Evolutionary conservation across 2,329 filamentous ascomycete species (phyloP).

Genomic region (Epichloe elymi): DNA sequence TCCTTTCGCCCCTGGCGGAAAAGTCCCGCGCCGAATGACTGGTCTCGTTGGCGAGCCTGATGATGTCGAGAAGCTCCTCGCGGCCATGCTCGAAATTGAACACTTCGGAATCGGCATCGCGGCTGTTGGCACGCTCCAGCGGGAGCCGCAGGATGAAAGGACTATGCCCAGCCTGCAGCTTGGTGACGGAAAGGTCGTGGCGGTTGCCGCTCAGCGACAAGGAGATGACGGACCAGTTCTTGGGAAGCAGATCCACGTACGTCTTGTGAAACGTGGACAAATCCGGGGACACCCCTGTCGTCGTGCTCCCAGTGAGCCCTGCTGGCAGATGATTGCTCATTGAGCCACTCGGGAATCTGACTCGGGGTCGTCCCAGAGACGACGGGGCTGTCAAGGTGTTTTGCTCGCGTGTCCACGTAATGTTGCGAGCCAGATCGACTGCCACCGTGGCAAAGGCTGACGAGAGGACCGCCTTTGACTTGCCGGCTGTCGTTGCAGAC

Average conservation of each 20-base stretch:
- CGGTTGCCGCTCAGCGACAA: constrained; percentile 69
- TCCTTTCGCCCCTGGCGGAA: constrained; percentile 59
- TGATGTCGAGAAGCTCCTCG: constrained; percentile 69
- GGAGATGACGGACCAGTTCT: constrained; percentile 74
- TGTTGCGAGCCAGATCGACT: constrained; percentile 56
- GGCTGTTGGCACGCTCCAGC: constrained; percentile 66
- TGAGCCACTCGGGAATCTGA: constrained; percentile 23
- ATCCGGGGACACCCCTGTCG: constrained; percentile 33
- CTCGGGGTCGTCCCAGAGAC: neutral
- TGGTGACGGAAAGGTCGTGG: constrained; percentile 81
- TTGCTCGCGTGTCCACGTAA: constrained; percentile 53
- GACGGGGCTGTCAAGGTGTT: constrained; percentile 27
- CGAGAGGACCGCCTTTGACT: constrained; percentile 32
- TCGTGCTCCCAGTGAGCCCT: constrained; percentile 13
- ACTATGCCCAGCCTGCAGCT: constrained; percentile 58
- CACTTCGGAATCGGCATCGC: constrained; percentile 62
- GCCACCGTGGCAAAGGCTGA: constrained; percentile 48
- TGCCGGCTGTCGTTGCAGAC: constrained; percentile 42
- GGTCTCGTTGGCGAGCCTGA: constrained; percentile 67
- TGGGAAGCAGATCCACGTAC: constrained; percentile 76
- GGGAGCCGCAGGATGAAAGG: constrained; percentile 84
- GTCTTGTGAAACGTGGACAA: constrained; percentile 58
- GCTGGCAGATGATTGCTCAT: neutral
- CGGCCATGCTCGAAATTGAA: constrained; percentile 77
- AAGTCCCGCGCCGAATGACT: constrained; percentile 64